These are phyloP conservation scores for Solanum etuberosum DNA, from an alignment of 257 asterid genomes.

Conservation along the genomic window DNA sequence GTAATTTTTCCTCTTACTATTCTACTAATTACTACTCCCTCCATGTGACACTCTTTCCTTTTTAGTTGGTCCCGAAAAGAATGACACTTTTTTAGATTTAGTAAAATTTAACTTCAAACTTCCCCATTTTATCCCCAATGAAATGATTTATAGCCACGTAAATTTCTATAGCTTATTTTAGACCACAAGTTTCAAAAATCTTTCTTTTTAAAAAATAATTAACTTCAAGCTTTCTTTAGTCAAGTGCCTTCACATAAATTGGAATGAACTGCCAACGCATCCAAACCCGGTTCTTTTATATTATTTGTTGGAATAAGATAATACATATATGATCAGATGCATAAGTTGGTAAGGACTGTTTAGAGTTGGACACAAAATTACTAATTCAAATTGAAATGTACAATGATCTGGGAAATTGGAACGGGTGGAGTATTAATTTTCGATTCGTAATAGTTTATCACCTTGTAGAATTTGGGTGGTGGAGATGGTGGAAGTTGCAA, in stretches of 20 bases:
- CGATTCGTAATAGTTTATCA: neutral
- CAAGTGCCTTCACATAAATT: neutral
- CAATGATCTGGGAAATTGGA: neutral
- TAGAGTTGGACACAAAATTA: neutral
- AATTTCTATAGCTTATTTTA: neutral
- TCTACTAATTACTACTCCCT: neutral
- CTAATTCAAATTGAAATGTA: neutral
- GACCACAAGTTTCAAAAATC: too few species aligned
- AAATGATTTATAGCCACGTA: neutral
- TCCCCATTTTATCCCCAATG: neutral
- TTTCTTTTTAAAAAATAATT: accelerated
- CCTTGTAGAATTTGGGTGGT: neutral
- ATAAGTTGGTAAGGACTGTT: neutral
- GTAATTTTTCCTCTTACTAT: neutral
- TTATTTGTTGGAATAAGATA: neutral
- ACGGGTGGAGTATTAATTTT: neutral
- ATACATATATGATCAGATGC: neutral
- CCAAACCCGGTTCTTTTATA: neutral
- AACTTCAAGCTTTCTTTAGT: neutral
- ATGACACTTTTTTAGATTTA: neutral
- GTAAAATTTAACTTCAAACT: neutral
- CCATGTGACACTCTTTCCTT: neutral
- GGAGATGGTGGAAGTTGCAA: neutral
- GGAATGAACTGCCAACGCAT: neutral
- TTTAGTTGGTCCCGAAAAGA: too few species aligned